These are phyloP conservation scores for Brassica hybrid DNA, from an alignment of 441 rosid species.

Conservation along the genomic window DNA sequence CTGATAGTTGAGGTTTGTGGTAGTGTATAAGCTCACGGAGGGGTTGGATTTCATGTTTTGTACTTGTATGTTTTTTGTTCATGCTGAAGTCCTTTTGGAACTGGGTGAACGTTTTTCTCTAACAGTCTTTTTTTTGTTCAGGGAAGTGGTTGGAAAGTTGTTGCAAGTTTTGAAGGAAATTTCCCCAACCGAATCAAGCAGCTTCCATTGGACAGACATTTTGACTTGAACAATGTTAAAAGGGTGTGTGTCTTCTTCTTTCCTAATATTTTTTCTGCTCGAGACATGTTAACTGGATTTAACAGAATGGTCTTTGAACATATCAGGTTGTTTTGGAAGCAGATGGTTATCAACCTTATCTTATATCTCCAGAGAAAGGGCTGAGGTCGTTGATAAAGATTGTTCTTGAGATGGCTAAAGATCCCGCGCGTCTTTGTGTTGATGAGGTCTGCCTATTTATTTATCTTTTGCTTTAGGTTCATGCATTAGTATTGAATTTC, in stretches of 20 bases:
- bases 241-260: constrained; percentile 5
- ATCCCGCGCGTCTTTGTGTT: neutral
- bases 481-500: constrained; percentile 8
- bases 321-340: constrained; percentile 76
- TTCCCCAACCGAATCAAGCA: constrained; percentile 93
- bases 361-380: constrained; percentile 86
- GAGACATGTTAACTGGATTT: too few species aligned
- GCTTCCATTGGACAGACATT: constrained; percentile 96
- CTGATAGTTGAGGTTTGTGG: constrained; percentile 26
- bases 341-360: constrained; percentile 99
- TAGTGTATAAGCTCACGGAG: neutral
- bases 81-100: constrained; percentile 16
- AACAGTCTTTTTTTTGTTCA: constrained; percentile 36
- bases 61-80: neutral
- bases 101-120: constrained; percentile 1
- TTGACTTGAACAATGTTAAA: constrained; percentile 53
- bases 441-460: neutral
- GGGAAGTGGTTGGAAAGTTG: constrained; percentile 99
- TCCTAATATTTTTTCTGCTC: neutral
- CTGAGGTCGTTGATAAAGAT: constrained; percentile 61
- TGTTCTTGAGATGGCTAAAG: constrained; percentile 64
- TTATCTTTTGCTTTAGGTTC: neutral
- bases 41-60: neutral
- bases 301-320: too few species aligned
- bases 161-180: constrained; percentile 95